Conservation (phyloP, 345 rosid species). For the Zanthoxylum bungeanum region DNA sequence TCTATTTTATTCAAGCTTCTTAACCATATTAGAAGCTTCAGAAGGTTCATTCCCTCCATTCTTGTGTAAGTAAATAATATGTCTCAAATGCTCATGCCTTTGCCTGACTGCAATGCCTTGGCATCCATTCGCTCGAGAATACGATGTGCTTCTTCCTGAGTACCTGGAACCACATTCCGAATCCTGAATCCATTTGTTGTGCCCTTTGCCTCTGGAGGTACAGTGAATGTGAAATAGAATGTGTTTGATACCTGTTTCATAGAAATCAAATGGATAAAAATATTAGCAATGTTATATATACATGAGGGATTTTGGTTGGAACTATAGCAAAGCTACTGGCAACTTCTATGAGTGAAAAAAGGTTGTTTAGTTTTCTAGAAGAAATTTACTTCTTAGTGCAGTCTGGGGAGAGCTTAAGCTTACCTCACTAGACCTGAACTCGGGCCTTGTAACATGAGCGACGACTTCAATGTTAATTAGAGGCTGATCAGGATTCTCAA, state of each 20-base stretch:
- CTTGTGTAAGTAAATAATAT: not conserved
- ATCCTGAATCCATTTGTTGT: slow-evolving; percentile 45
- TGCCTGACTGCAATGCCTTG: slow-evolving; percentile 31
- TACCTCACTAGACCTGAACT: slow-evolving; percentile 91
- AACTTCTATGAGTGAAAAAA: not conserved
- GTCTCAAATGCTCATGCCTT: not conserved
- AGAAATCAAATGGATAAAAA: slow-evolving; percentile 6
- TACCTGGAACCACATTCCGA: slow-evolving; percentile 76
- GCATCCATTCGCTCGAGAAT: slow-evolving; percentile 76
- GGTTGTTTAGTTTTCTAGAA: not conserved
- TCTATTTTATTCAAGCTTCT: not conserved
- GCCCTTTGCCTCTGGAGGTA: slow-evolving; percentile 66
- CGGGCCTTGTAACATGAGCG: slow-evolving; percentile 95
- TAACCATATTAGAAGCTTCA: not conserved
- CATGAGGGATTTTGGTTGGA: not conserved
- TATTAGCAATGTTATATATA: not conserved
- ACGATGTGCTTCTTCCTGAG: slow-evolving; percentile 81
- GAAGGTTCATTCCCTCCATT: not conserved
- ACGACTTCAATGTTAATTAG: slow-evolving; percentile 82
- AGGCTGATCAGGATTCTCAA: slow-evolving; percentile 62
- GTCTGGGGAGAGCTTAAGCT: not conserved
- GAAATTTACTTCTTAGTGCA: slow-evolving; percentile 1
- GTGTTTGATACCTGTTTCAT: slow-evolving; percentile 69
- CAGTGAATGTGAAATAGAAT: slow-evolving; percentile 76
- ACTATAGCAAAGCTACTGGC: not conserved